phyloP scores from a whole-genome alignment of 495 filamentous ascomycete genomes.

The Podospora anserina region DNA sequence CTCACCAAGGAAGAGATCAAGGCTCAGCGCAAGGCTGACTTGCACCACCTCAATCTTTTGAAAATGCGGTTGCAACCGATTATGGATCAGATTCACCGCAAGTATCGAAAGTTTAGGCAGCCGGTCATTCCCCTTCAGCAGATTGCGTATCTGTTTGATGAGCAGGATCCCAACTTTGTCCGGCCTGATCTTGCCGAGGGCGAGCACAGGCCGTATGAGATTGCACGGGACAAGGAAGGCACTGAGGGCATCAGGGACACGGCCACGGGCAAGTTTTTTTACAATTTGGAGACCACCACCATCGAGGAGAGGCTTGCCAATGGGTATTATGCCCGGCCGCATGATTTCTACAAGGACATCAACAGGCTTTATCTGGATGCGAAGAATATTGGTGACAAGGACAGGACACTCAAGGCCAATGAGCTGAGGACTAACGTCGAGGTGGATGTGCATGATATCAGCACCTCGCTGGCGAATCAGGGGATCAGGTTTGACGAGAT shows the following conservation, averaged over 20 bases:
- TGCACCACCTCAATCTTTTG: constrained; percentile 72
- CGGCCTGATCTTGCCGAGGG: constrained; percentile 68
- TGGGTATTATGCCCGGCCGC: constrained; percentile 86
- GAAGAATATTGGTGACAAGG: constrained; percentile 67
- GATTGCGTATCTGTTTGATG: constrained; percentile 77
- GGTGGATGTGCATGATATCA: constrained; percentile 75
- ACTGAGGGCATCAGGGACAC: constrained; percentile 65
- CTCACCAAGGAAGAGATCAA: constrained; percentile 74
- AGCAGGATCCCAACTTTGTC: constrained; percentile 75
- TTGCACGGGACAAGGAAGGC: constrained; percentile 70
- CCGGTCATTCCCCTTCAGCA: constrained; percentile 69
- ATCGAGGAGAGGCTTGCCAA: constrained; percentile 94
- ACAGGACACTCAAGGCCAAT: constrained; percentile 76
- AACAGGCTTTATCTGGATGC: constrained; percentile 80
- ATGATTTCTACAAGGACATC: constrained; percentile 84
- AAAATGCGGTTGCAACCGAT: constrained; percentile 86
- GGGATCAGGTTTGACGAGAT: constrained; percentile 49
- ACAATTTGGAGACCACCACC: constrained; percentile 88
- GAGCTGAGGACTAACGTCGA: constrained; percentile 89
- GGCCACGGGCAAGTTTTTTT: constrained; percentile 76
- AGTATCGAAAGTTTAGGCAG: constrained; percentile 77
- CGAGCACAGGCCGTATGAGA: constrained; percentile 68
- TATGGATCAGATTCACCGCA: constrained; percentile 89
- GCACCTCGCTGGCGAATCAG: constrained; percentile 51
- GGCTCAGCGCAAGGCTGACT: constrained; percentile 75